Evolutionary conservation across 176 grass and related monocot species (phyloP).

Genomic region (Bonia amplexicaulis): DNA sequence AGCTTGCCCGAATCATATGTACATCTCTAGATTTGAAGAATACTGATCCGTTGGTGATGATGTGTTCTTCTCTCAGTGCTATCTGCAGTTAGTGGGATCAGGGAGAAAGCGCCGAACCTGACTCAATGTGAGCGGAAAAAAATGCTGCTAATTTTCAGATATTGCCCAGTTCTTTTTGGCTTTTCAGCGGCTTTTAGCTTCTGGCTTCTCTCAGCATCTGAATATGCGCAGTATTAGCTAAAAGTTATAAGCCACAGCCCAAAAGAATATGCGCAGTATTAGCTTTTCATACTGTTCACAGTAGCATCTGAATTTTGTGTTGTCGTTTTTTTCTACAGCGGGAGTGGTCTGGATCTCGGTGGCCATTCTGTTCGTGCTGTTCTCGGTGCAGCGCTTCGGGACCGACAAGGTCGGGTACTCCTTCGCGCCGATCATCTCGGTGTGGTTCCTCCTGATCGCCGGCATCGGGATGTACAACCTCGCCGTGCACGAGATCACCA

Average conservation of each 20-base stretch:
- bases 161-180: too few species aligned
- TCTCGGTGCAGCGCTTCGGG: slow-evolving; percentile 48
- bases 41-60: background rate
- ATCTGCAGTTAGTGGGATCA: slow-evolving; percentile 51
- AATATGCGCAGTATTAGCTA: too few species aligned
- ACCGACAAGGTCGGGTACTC: slow-evolving; percentile 71
- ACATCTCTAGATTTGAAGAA: background rate
- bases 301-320: background rate
- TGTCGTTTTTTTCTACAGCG: slow-evolving; percentile 19
- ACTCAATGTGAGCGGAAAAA: slow-evolving; percentile 15
- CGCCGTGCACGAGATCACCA: slow-evolving; percentile 26
- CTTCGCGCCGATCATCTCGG: slow-evolving; percentile 51
- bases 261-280: too few species aligned
- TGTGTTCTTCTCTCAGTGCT: slow-evolving; percentile 36
- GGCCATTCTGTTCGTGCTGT: slow-evolving; percentile 43
- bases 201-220: too few species aligned
- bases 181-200: too few species aligned
- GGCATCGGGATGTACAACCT: slow-evolving; percentile 54
- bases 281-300: background rate
- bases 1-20: background rate
- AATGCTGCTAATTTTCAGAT: background rate
- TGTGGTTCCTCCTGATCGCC: slow-evolving; percentile 56
- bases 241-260: too few species aligned
- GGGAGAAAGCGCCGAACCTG: slow-evolving; percentile 44
- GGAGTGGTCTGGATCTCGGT: slow-evolving; percentile 50